Base-by-base conservation (phyloP, 352 stramenopile species). In the Stramenopiles sp. region DNA sequence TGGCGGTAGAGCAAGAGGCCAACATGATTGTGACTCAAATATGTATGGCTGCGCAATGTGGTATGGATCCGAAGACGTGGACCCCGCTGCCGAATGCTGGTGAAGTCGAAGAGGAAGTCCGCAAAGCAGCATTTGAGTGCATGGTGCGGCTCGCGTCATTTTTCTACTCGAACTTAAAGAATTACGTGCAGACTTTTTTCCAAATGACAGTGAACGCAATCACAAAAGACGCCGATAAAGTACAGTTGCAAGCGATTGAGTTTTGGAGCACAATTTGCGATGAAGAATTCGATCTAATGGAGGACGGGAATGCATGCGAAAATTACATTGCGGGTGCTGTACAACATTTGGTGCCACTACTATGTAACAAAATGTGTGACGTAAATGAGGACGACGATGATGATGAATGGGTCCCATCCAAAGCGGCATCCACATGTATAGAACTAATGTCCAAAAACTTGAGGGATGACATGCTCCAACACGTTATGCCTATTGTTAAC, bases 261-360 rank as follows among this genome's bases (percentile, higher is more conserved):
- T 98, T 99, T 84, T 99, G 95, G 95, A 96, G 88, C 76, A 97
- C 95, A 25, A 92, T 99, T 82, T 97, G 91, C 84, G 94, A 98
- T 82, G 92, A 96, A 29, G 95, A 99, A 83, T 87, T 96, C 44
- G 93, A 98, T 33, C 85, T 97, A 67, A 88, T 97, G 7, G 92
- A 97, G 31, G 90, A 98, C 7, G 89, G 92, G 27, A 83, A 84
- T 30, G 86, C 88, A 67, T 97, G 92, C 86, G 87, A 91, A 80
- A 87, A 89, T 81, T 98, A 97, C 84, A 92, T 97, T 30, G 86
- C 91, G 83, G 88, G 88, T 0, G 94, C 95, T 67, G 83, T 97
- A 32, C 82, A 84, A 0, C 91, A 90, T 82, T 87, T 98, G 30
- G 90, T 94, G 67, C 95, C 95, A 0, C 87, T 98, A 55, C 86